Evolutionary conservation across 2,329 filamentous ascomycete genomes (phyloP).

Genomic region (Scedosporium minutisporum): DNA sequence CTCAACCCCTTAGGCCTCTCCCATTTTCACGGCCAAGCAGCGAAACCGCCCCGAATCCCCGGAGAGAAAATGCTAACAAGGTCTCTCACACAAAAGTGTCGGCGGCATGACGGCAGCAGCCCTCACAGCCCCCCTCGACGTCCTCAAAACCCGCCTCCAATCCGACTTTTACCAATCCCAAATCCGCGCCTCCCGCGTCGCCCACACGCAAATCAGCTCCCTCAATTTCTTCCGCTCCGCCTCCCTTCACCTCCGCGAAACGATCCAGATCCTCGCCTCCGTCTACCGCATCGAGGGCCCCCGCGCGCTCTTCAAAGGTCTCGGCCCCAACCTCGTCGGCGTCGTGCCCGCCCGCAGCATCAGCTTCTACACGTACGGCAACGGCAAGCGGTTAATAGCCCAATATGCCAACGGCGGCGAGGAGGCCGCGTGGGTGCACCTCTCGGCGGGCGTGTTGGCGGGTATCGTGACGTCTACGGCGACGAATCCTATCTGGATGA

Average conservation of each 20-base stretch:
- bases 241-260: constrained; percentile 71
- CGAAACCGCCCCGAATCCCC: no score
- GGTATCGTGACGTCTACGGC: constrained; percentile 81
- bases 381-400: constrained; percentile 74
- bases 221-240: constrained; percentile 58
- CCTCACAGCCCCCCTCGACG: constrained; percentile 90
- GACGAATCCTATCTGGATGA: constrained; percentile 93
- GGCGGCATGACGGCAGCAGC: constrained; percentile 86
- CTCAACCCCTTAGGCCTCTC: no score
- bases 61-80: no score
- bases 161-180: constrained; percentile 86
- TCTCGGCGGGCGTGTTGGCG: constrained; percentile 65
- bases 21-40: no score
- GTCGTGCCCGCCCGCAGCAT: constrained; percentile 85
- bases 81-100: constrained; percentile 40
- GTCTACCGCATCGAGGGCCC: constrained; percentile 76
- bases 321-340: constrained; percentile 82
- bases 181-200: constrained; percentile 57
- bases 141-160: constrained; percentile 86
- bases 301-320: constrained; percentile 83
- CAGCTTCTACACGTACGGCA: constrained; percentile 91
- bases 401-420: constrained; percentile 62
- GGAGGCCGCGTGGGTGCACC: constrained; percentile 66
- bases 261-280: constrained; percentile 71
- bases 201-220: constrained; percentile 38